Evolutionary conservation across 139 green algal species (phyloP), one percentile per base, ranked within the genome.

Genomic region (Closterium sp.): DNA sequence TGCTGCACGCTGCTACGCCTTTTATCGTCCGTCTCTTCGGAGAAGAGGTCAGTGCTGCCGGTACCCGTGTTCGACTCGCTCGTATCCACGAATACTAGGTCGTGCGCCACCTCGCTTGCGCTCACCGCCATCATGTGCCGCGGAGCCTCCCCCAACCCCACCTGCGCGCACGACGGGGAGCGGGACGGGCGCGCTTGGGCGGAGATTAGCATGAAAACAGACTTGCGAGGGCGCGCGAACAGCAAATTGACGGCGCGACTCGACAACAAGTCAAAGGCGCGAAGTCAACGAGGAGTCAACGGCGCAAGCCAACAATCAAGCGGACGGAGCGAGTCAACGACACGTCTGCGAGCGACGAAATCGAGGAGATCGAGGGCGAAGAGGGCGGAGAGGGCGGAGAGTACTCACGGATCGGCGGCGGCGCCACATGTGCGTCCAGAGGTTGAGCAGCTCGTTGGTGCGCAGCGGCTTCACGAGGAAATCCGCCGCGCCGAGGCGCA

Each of bases 401-500:
- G 62, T 24, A 13, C 62, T 91, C 30, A 94, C 91, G 21, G 19
- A 45, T 88, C 87, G 86, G 22, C 95, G 86, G 92, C 95, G 96
- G 92, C 96, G 96, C 97, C 97, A 98, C 0, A 98, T 96, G 21
- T 96, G 94, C 0, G 96, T 98, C 97, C 97, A 98, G 21, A 98
- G 95, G 91, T 97, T 96, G 0, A 96, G 93, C 45, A 98, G 94
- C 92, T 98, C 97, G 87, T 98, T 98, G 27, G 93, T 91, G 4
- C 97, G 93, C 88, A 98, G 94, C 7, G 97, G 97, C 90, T 97
- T 98, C 31, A 98, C 92, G 86, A 97, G 96, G 91, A 97, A 98
- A 95, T 98, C 97, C n/a, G 97, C 96, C 0, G 97, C 97, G 21
- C 97, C 97, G 9, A 97, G 94, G 24, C 96, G 94, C 13, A 98